Base-by-base conservation (phyloP, 2,329 filamentous ascomycete species). In the Penicillium digitatum region DNA sequence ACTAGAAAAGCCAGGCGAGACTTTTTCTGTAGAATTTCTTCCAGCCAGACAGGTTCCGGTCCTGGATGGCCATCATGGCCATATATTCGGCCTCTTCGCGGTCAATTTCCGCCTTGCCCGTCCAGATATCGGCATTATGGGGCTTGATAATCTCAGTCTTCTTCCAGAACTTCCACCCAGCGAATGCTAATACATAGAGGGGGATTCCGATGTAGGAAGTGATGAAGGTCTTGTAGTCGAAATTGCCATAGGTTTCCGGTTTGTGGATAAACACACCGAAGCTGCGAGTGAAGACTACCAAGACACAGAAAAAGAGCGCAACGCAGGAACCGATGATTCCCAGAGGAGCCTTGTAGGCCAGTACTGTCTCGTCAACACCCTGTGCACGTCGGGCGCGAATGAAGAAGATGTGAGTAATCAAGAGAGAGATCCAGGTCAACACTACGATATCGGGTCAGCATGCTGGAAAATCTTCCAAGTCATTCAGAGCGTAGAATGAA, bases 281-380 rank as follows among this genome's bases (percentile, higher is more conserved):
- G 78, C 89, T 91, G 81, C 92, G 93, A 68, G 88, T 92, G 54
- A 93, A 69, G 3, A 86, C 82, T 56, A 93, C 87, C 29, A 93
- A 68, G 66, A 80, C 78, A 74, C 86, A 89, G 75, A 90, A 84
- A 67, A 80, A 74, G 2, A 92, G 79, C 0, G 86, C 86, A 58
- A 77, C 75, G 67, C 82, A 83, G 0, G 85, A 88, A 16, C 88
- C 89, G 62, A 72, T 82, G 48, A 85, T 76, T 31, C 88, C 87
- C 26, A 90, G 79, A 0, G 89, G 88, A 0, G 88, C 86, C 22
- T 78, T 78, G 68, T 86, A 90, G 1, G 83, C 80, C 59, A 87
- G 76, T 40, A 74, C 70, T 12, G 75, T 72, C 69, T 85, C 69
- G 20, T 78, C 69, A 18, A 88, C 74, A 49, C 76, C 75, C 65